These are phyloP conservation scores for Botryotinia globosa DNA, from an alignment of 2,329 filamentous ascomycete species.

Conservation along the genomic window DNA sequence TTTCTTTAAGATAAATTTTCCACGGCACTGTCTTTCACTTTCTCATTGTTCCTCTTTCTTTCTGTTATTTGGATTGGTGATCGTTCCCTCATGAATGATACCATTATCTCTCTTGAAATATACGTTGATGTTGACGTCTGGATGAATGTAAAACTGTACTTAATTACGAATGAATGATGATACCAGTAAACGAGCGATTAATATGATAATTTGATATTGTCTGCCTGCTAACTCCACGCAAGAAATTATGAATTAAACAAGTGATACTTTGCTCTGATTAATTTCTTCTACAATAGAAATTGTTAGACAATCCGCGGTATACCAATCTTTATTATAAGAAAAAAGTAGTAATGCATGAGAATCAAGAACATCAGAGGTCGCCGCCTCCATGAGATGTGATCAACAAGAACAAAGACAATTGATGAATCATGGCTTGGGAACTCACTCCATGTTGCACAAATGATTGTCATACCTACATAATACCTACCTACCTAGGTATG, in stretches of 20 bases:
- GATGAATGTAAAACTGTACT: not conserved
- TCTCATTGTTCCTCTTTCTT: not conserved
- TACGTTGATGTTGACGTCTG: not conserved
- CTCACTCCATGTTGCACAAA: not conserved
- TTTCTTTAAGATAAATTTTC: not conserved
- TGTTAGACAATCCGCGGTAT: not conserved
- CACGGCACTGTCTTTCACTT: not conserved
- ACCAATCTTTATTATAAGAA: not conserved
- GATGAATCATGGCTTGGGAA: conserved; percentile 5
- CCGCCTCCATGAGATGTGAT: not conserved
- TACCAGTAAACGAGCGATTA: not conserved
- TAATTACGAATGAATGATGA: not conserved
- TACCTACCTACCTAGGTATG: too few relatives aligned
- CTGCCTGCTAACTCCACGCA: not conserved
- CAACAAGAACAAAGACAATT: conserved; percentile 11
- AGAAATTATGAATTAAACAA: not conserved
- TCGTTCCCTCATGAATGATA: not conserved
- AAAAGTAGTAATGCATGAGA: not conserved
- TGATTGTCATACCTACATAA: not conserved
- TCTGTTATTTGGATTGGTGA: not conserved
- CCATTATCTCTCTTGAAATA: not conserved
- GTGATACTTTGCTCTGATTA: not conserved
- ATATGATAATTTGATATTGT: not conserved
- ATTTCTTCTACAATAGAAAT: not conserved
- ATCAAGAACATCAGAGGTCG: not conserved